Evolutionary conservation across 179 eudicot genomes (phyloP).

Genomic region (Spinacia oleracea): DNA sequence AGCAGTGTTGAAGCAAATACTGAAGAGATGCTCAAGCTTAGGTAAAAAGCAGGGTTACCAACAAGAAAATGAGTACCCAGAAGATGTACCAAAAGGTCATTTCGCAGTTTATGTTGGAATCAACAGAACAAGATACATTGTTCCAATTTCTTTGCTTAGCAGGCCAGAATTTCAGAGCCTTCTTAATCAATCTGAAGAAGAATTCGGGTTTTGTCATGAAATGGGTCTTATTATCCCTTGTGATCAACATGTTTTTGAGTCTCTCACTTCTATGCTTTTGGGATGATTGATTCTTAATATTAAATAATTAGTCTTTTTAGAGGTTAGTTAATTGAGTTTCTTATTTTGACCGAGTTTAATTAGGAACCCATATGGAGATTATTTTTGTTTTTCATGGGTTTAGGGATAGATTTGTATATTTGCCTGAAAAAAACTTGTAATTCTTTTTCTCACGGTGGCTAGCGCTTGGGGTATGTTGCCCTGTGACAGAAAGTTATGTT

Average conservation of each 20-base stretch:
- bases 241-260: slow-evolving; percentile 56
- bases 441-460: slow-evolving; percentile 32
- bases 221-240: slow-evolving; percentile 84
- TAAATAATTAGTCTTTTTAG: too few species aligned
- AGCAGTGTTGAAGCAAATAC: slow-evolving; percentile 60
- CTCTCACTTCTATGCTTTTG: slow-evolving; percentile 46
- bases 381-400: slow-evolving; percentile 20
- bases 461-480: slow-evolving; percentile 35
- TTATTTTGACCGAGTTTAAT: background rate
- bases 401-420: slow-evolving; percentile 11
- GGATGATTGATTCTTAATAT: background rate
- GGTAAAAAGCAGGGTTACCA: slow-evolving; percentile 43
- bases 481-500: slow-evolving; percentile 29
- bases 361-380: slow-evolving; percentile 13
- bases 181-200: slow-evolving; percentile 72
- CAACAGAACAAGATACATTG: slow-evolving; percentile 65
- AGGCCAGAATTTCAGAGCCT: slow-evolving; percentile 63
- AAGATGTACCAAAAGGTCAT: slow-evolving; percentile 83
- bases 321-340: background rate
- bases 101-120: slow-evolving; percentile 79
- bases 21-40: slow-evolving; percentile 70
- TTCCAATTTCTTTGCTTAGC: slow-evolving; percentile 58
- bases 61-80: slow-evolving; percentile 42
- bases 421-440: too few species aligned
- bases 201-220: slow-evolving; percentile 78